Evolutionary conservation across 2,329 filamentous ascomycete genomes (phyloP).

Genomic region (Rhytidhysteron rufulum): DNA sequence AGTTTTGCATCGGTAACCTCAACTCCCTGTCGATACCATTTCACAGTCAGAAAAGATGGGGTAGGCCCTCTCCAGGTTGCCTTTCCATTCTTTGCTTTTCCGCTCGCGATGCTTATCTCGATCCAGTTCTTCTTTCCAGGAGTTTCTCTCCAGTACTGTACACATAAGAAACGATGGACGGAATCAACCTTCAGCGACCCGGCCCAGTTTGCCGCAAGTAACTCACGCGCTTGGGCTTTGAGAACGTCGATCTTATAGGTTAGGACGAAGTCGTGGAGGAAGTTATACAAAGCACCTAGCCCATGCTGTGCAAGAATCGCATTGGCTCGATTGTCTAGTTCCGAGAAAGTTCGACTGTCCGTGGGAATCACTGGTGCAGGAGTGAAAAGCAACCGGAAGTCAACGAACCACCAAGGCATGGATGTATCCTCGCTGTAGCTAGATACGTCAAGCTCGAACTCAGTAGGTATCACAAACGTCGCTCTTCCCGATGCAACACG

Average conservation of each 20-base stretch:
- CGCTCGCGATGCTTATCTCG: slow-evolving; percentile 75
- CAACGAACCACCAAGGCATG: slow-evolving; percentile 90
- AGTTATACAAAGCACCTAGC: slow-evolving; percentile 75
- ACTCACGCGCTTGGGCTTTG: slow-evolving; percentile 68
- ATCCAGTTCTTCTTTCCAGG: slow-evolving; percentile 81
- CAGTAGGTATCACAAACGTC: slow-evolving; percentile 76
- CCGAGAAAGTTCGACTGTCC: slow-evolving; percentile 56
- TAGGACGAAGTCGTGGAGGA: slow-evolving; percentile 81
- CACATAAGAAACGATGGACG: slow-evolving; percentile 73
- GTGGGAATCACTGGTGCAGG: slow-evolving; percentile 61
- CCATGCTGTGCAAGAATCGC: slow-evolving; percentile 65
- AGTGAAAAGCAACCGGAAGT: slow-evolving; percentile 78
- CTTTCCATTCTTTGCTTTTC: slow-evolving; percentile 39
- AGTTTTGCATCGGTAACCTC: slow-evolving; percentile 69
- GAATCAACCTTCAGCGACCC: slow-evolving; percentile 73
- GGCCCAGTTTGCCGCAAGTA: slow-evolving; percentile 71
- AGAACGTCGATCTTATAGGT: slow-evolving; percentile 88
- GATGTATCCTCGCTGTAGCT: slow-evolving; percentile 80
- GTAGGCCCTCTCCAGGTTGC: slow-evolving; percentile 30
- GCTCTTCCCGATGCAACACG: slow-evolving; percentile 79
- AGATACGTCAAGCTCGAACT: slow-evolving; percentile 91
- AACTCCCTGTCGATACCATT: slow-evolving; percentile 83
- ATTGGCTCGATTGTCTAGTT: slow-evolving; percentile 71
- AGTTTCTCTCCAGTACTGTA: slow-evolving; percentile 85
- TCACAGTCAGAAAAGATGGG: slow-evolving; percentile 50